Conservation (phyloP, 805 yeast genomes). For the Candida manassasensis region DNA sequence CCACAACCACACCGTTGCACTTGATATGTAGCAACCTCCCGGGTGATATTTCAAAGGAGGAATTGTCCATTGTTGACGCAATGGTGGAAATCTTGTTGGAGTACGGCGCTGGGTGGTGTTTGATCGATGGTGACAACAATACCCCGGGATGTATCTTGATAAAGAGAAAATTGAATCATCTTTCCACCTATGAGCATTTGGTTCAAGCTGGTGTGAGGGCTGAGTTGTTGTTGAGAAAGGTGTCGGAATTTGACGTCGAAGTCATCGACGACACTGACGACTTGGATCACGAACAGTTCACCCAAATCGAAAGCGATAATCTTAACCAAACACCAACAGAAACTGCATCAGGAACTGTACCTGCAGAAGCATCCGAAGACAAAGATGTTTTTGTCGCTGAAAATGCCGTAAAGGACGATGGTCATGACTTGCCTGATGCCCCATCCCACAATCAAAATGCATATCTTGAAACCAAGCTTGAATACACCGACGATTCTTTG, state of each 20-base stretch:
- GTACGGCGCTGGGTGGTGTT: slow-evolving; percentile 91
- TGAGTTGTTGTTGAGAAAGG: slow-evolving; percentile 71
- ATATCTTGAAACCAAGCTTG: slow-evolving; percentile 61
- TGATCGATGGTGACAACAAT: slow-evolving; percentile 62
- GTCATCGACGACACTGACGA: slow-evolving; percentile 43
- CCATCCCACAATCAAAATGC: slow-evolving; percentile 64
- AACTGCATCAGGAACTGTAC: slow-evolving; percentile 14
- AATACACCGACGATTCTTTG: slow-evolving; percentile 63
- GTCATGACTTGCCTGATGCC: slow-evolving; percentile 20
- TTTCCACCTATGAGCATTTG: slow-evolving; percentile 41
- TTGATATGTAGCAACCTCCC: slow-evolving; percentile 53
- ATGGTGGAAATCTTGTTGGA: slow-evolving; percentile 68
- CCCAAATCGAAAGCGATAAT: slow-evolving; percentile 4
- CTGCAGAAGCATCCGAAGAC: slow-evolving; percentile 18
- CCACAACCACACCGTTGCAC: slow-evolving; percentile 82
- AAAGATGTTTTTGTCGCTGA: slow-evolving; percentile 4
- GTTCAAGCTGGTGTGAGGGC: slow-evolving; percentile 91
- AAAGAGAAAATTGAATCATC: slow-evolving; percentile 41
- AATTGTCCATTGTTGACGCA: slow-evolving; percentile 34
- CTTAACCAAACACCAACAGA: slow-evolving; percentile 12
- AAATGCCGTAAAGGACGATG: background rate
- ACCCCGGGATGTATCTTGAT: slow-evolving; percentile 83
- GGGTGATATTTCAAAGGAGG: slow-evolving; percentile 43
- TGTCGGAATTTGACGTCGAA: slow-evolving; percentile 60
- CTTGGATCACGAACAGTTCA: slow-evolving; percentile 22